These are phyloP conservation scores for Chaetomiaceae sp. DNA, from an alignment of 2,329 filamentous ascomycete species.

Conservation along the genomic window DNA sequence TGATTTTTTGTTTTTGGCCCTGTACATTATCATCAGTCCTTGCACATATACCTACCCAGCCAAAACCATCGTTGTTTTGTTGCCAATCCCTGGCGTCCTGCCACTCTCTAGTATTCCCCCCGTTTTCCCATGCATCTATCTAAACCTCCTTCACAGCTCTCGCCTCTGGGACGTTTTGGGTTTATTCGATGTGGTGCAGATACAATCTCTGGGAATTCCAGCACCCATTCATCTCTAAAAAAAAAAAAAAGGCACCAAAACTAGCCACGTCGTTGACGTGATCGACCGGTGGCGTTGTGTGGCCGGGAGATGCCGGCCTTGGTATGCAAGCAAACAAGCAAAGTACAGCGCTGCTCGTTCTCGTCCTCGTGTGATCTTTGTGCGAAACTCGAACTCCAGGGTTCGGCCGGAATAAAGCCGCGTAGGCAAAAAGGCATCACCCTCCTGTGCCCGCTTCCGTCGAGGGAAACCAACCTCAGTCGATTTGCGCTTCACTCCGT, in stretches of 20 bases:
- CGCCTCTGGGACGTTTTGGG: no score
- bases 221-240: no score
- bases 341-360: not conserved
- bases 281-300: no score
- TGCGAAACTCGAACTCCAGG: not conserved
- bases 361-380: not conserved
- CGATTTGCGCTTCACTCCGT: not conserved
- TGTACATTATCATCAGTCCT: not conserved
- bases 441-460: constrained; percentile 1
- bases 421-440: constrained; percentile 14
- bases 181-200: not conserved
- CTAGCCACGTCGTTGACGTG: not conserved
- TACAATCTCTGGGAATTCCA: no score
- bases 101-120: not conserved
- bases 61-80: not conserved
- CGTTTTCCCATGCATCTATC: no score
- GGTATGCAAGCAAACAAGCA: not conserved
- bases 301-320: not conserved
- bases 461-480: not conserved
- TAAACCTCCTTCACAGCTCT: no score
- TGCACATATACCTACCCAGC: not conserved
- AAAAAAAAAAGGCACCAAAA: no score
- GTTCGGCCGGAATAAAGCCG: no score
- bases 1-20: not conserved
- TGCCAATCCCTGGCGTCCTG: not conserved